A percentile compares a stretch with the other conserved stretches of the same genome.
phyloP scores from a whole-genome alignment of 257 asterid species.

The Agastache rugosa region DNA sequence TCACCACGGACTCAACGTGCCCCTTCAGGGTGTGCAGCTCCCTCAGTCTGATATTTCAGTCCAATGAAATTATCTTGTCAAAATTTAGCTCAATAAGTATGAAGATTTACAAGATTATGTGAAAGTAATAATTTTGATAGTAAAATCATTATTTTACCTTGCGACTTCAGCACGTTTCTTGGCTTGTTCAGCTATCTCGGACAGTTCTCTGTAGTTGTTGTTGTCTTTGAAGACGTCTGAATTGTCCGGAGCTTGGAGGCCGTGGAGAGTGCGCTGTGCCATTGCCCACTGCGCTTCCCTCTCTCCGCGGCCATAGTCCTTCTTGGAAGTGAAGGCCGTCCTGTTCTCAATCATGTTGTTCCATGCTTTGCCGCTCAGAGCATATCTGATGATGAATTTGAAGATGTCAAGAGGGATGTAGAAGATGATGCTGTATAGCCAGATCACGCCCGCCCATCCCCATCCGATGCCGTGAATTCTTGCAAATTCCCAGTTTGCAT shows the following conservation, averaged over 20 bases:
- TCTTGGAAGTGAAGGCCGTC: conserved; percentile 61
- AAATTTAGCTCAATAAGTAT: not conserved
- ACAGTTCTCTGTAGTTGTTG: conserved; percentile 52
- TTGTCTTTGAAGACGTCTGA: conserved; percentile 39
- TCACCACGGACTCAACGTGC: conserved; percentile 60
- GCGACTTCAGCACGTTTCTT: conserved; percentile 64
- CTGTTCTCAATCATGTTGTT: conserved; percentile 48
- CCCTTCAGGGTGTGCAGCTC: conserved; percentile 68
- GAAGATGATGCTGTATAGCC: conserved; percentile 55
- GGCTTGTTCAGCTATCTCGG: conserved; percentile 66
- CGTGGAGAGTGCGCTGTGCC: conserved; percentile 58
- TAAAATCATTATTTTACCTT: conserved; percentile 24
- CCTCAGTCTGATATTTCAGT: conserved; percentile 44
- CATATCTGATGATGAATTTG: conserved; percentile 52
- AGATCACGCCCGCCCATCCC: conserved; percentile 70
- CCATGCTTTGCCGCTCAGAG: conserved; percentile 64
- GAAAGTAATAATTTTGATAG: not conserved
- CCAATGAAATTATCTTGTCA: not conserved
- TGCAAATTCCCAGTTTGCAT: conserved; percentile 63
- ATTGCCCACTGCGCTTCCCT: conserved; percentile 63
- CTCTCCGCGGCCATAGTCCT: conserved; percentile 59
- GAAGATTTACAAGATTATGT: too few species aligned
- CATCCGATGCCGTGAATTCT: conserved; percentile 54
- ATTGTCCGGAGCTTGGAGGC: conserved; percentile 48
- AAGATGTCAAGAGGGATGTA: conserved; percentile 59